Conservation (phyloP, 2,329 filamentous ascomycete species). For the Claviceps sp. region DNA sequence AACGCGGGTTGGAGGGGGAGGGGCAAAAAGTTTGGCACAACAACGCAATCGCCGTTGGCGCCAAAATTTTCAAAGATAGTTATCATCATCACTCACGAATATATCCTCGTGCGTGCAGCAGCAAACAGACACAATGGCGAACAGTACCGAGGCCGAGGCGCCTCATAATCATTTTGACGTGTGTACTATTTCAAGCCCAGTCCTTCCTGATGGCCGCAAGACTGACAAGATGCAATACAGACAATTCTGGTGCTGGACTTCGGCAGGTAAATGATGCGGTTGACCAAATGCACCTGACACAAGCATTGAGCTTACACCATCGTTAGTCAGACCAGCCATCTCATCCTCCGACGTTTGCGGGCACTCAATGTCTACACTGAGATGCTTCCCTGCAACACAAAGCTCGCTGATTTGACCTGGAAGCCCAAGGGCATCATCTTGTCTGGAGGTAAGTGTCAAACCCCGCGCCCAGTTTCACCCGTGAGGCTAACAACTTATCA, state of each 20-base stretch:
- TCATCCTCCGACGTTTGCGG: slow-evolving; percentile 60
- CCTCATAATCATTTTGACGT: slow-evolving; percentile 9
- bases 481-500: background rate
- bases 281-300: background rate
- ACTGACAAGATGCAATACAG: slow-evolving; percentile 17
- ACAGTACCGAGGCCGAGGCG: slow-evolving; percentile 5
- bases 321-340: slow-evolving; percentile 41
- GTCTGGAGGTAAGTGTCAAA: slow-evolving; percentile 21
- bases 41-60: background rate
- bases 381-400: slow-evolving; percentile 76
- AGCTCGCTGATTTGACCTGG: slow-evolving; percentile 60
- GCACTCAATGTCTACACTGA: slow-evolving; percentile 51
- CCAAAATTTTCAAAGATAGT: background rate
- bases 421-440: slow-evolving; percentile 72
- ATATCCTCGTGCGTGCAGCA: background rate
- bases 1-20: background rate
- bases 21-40: background rate
- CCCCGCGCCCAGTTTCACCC: slow-evolving; percentile 3
- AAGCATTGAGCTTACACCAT: background rate
- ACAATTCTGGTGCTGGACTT: slow-evolving; percentile 61
- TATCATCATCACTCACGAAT: background rate
- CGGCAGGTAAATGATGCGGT: slow-evolving; percentile 17
- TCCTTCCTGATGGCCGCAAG: background rate
- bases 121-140: background rate
- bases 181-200: background rate